Evolutionary conservation across 1,284 basidiomycete species (phyloP).

Genomic region (Ceratobasidium sp.): DNA sequence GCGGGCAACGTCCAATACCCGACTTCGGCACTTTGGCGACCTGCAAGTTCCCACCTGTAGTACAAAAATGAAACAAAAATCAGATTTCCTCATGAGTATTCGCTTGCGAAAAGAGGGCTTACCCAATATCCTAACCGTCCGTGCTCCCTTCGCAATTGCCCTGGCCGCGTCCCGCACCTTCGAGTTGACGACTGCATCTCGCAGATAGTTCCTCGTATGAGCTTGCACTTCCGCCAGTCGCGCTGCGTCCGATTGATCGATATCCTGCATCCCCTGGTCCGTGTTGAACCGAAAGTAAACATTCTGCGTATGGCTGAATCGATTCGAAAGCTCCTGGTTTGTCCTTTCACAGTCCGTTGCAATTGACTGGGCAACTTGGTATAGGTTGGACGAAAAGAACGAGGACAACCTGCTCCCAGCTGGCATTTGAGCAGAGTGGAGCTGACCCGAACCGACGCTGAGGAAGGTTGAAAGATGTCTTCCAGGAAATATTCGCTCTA

Average conservation of each 20-base stretch:
- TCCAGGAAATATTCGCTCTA: not conserved
- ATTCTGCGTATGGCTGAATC: not conserved
- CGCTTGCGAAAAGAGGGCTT: too few species aligned
- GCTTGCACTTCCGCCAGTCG: not conserved
- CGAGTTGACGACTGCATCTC: too few species aligned
- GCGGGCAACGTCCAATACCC: not conserved
- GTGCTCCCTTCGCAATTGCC: too few species aligned
- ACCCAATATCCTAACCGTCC: too few species aligned
- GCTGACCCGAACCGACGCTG: constrained; percentile 26
- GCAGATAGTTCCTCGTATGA: not conserved
- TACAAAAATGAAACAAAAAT: too few species aligned
- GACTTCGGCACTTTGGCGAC: too few species aligned
- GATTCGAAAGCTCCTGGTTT: not conserved
- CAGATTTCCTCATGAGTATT: too few species aligned
- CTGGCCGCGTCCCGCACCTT: too few species aligned
- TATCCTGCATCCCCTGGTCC: constrained; percentile 8
- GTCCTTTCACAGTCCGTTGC: constrained; percentile 31
- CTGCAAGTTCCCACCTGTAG: too few species aligned
- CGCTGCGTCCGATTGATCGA: not conserved
- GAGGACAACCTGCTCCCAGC: not conserved
- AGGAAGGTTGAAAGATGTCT: not conserved
- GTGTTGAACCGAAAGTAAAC: constrained; percentile 27
- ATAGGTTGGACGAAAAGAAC: not conserved
- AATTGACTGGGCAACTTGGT: not conserved
- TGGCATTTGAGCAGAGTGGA: not conserved